Conservation (phyloP, 768 basidiomycete genomes). For the Russula sp. region DNA sequence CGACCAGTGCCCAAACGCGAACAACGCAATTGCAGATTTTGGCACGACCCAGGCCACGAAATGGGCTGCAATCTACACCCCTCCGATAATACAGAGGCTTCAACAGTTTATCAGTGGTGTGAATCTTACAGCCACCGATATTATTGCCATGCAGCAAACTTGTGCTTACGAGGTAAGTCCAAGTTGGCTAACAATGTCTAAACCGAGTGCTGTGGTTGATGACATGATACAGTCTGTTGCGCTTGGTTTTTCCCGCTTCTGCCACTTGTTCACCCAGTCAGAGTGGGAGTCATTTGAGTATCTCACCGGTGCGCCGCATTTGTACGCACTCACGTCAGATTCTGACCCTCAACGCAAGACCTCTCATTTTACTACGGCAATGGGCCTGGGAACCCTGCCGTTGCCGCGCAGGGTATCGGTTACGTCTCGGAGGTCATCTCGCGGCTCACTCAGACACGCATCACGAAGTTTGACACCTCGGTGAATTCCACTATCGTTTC, state of each 20-base stretch:
- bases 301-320: constrained; percentile 27
- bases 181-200: background rate
- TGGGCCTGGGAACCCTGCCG: constrained; percentile 41
- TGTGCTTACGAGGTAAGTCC: constrained; percentile 37
- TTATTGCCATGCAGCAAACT: constrained; percentile 34
- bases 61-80: constrained; percentile 40
- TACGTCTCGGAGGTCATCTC: constrained; percentile 42
- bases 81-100: constrained; percentile 33
- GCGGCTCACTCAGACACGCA: constrained; percentile 36
- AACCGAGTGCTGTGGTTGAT: background rate
- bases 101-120: constrained; percentile 32
- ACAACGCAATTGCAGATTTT: constrained; percentile 26
- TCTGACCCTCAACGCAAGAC: constrained; percentile 15
- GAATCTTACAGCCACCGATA: constrained; percentile 29
- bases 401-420: constrained; percentile 36
- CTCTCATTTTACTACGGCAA: constrained; percentile 33
- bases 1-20: constrained; percentile 31
- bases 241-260: constrained; percentile 46
- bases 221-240: constrained; percentile 37
- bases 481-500: constrained; percentile 44
- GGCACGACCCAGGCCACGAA: constrained; percentile 26
- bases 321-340: background rate
- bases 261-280: constrained; percentile 44
- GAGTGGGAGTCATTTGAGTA: constrained; percentile 51
- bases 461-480: constrained; percentile 38